Base-by-base conservation (phyloP, 495 filamentous ascomycete genomes). In the Aspergillus cristatus region DNA sequence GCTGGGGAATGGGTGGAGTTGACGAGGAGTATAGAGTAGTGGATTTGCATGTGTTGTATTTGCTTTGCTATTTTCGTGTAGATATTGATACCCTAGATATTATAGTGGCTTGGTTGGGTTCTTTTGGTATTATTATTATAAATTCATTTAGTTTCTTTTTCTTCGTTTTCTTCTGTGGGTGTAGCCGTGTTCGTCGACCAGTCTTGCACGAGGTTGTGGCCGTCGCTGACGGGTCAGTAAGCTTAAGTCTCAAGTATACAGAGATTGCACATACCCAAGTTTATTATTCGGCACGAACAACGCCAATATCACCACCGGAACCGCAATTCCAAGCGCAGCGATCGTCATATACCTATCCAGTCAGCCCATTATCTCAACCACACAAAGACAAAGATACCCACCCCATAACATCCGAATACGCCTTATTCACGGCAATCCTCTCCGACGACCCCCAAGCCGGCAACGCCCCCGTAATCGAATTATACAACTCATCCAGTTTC, bases 371-470 rank as follows among this genome's bases (percentile, higher is more conserved):
- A 14, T n/a, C 32, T 4, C 1, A 6, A 14, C 14, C 32, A 17
- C 0, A 18, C 7, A 7, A 0, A 7, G 6, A 11, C 1, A 24
- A 24, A n/a, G n/a, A 13, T 2, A 43, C 51, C 15, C 22, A 55
- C 46, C 58, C 55, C 57, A 70, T 55, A 4, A 68, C 62, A 49
- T 65, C 58, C 1, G 64, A 67, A 37, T 64, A 70, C 64, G 66
- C 66, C 29, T 57, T 28, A 37, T 65, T 59, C 5, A 72, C 50
- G 1, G 66, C 65, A 3, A 33, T 55, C 24, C 65, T 51, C 18
- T 63, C 54, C 6, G 53, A 38, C 1, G 59, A 59, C 7, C 65
- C 66, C 68, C 66, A 72, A 3, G 33, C 50, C 1, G 66, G 66
- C 12, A 59, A 35, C 17, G 54, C 51, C 0, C 55, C 58, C 0